Conservation (phyloP, 768 basidiomycete genomes). For the Trametes elegans region DNA sequence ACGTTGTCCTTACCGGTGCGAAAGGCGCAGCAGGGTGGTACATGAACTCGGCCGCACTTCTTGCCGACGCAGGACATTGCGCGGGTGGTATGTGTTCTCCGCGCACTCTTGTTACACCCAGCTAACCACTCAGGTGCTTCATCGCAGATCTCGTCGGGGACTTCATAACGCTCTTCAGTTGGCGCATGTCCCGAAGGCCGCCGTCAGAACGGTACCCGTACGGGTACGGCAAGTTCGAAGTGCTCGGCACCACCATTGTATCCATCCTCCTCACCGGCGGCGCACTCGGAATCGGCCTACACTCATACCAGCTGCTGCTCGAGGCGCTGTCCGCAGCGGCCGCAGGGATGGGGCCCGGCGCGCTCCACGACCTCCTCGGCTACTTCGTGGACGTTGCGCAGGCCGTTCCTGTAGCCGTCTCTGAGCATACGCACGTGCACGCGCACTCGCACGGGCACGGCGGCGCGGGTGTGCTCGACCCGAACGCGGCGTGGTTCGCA, state of each 20-base stretch:
- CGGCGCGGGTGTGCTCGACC: slow-evolving; percentile 56
- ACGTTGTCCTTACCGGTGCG: slow-evolving; percentile 74
- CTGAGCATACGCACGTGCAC: slow-evolving; percentile 44
- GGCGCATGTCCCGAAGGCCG: slow-evolving; percentile 80
- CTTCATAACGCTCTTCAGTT: slow-evolving; percentile 87
- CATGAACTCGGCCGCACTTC: slow-evolving; percentile 85
- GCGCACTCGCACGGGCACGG: slow-evolving; percentile 49
- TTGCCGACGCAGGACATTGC: slow-evolving; percentile 94
- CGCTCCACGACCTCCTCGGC: slow-evolving; percentile 60
- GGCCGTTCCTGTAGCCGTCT: slow-evolving; percentile 41
- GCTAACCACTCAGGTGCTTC: neutral
- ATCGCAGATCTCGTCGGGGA: slow-evolving; percentile 77
- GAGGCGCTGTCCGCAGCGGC: slow-evolving; percentile 68
- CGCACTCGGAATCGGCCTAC: slow-evolving; percentile 82
- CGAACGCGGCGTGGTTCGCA: slow-evolving; percentile 98
- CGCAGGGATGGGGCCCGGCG: slow-evolving; percentile 61
- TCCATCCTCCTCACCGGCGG: slow-evolving; percentile 85
- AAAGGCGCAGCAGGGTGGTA: slow-evolving; percentile 90
- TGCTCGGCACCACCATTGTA: slow-evolving; percentile 88
- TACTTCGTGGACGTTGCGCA: slow-evolving; percentile 55
- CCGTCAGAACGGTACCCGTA: slow-evolving; percentile 81
- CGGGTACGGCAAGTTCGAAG: slow-evolving; percentile 93
- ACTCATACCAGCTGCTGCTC: slow-evolving; percentile 83
- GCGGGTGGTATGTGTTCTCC: slow-evolving; percentile 61
- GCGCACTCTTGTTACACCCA: neutral